Evolutionary conservation across 306 rosid species (phyloP), one percentile per base, ranked within the genome.

Genomic region (Cicer chorassanicum): DNA sequence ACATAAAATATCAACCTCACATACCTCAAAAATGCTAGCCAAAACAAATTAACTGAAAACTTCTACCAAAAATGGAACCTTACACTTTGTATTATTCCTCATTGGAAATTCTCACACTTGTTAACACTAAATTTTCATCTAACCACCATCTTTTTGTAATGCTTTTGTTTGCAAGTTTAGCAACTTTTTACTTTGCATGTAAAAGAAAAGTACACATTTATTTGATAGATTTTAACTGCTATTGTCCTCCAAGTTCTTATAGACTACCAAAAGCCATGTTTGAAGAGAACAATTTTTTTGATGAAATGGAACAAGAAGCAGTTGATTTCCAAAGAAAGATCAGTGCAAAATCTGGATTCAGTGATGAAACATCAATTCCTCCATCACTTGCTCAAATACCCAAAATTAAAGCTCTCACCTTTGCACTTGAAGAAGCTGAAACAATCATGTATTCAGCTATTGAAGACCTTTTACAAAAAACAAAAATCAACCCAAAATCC

Each of bases 291-390:
- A 62, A n/a, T 12, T n/a, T 78, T 43, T 19, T 13, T 54, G 88
- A 70, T 1, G 59, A 63, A 8, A 49, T 78, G 71, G 90, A 84
- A 45, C 79, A 84, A 24, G 82, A 80, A 8, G 82, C 85, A 14
- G 62, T 82, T 70, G 74, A 79, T 55, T 89, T 87, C 45, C 87
- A 85, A 18, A 62, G 75, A 74, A 89, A 87, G 81, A 87, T 89
- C 86, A 54, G 76, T 24, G 80, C 84, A 64, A 85, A 84, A 67
- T 85, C 87, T 15, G 91, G 93, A 66, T 89, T 77, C 70, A 84
- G 93, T 18, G 91, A 87, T 60, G 55, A 80, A 67, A 89, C 91
- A 15, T 59, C 83, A 18, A 68, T 80, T 19, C 81, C 91, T 45
- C 78, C 82, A 11, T 81, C 83, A 29, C 80, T 82, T n/a, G 65